Evolutionary conservation across 345 rosid genomes (phyloP).

Genomic region (Melaleuca quinquenervia): DNA sequence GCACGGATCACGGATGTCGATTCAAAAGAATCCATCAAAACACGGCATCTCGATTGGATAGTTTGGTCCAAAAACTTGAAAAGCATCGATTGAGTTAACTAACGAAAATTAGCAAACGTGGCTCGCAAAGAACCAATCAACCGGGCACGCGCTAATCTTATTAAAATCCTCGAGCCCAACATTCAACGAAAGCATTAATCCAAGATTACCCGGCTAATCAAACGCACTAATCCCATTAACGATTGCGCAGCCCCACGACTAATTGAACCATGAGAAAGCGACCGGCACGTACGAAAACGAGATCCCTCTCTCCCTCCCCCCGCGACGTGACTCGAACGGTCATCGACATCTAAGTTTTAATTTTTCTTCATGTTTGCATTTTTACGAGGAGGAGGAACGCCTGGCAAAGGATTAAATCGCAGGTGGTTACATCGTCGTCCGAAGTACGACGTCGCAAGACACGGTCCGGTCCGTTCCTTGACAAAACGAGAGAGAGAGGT

Average conservation of each 20-base stretch:
- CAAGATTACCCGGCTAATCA: not conserved
- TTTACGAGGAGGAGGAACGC: too few species aligned
- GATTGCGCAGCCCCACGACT: not conserved
- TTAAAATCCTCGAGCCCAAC: not conserved
- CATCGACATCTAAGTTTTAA: too few species aligned
- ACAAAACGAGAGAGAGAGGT: too few species aligned
- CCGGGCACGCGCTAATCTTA: not conserved
- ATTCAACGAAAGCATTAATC: not conserved
- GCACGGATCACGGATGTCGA: not conserved
- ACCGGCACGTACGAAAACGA: not conserved
- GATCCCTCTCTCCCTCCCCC: not conserved
- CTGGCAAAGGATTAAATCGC: too few species aligned
- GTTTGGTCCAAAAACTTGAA: not conserved
- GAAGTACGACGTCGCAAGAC: too few species aligned
- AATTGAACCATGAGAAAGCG: not conserved
- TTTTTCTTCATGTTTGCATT: too few species aligned
- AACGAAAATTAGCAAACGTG: not conserved
- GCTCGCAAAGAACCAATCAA: not conserved
- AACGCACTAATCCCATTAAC: not conserved
- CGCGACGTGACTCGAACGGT: not conserved
- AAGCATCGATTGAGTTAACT: not conserved
- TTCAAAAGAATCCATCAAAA: not conserved
- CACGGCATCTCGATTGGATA: not conserved
- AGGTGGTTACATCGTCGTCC: too few species aligned
- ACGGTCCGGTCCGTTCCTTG: too few species aligned